Evolutionary conservation across 306 rosid species (phyloP), one percentile per base, ranked within the genome.

Genomic region (Vicia faba): DNA sequence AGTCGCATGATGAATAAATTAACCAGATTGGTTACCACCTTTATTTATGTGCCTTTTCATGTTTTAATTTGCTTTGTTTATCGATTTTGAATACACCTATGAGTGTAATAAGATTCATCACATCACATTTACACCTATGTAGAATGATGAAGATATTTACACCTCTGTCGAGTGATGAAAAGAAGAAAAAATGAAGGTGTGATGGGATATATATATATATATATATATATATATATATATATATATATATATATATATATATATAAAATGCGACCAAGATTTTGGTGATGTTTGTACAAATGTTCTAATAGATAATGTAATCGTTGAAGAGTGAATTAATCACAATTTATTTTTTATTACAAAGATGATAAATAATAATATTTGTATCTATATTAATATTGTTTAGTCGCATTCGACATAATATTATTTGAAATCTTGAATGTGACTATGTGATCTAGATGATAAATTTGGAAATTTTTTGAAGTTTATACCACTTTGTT

Each of bases 11-110:
- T 40, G 8, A 15, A 16, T 54, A 15, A 33, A 8, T 60, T 11
- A 5, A 44, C 18, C 3, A n/a, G 50, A 11, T 48, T 20, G 5
- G 14, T 12, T 57, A 14, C 41, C 43, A 28, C 65, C 61, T 41
- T 53, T 71, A 46, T 73, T 50, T 73, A 60, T 2, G 71, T 28
- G 62, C 59, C 45, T 79, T 59, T 43, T 70, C 33, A 13, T 6
- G 33, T 13, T 63, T 57, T 2, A 46, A 46, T 46, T 46, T 63
- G 29, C 18, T 33, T 69, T 62, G 28, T 29, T 15, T 23, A 14
- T 33, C 19, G 12, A 14, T 1, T 19, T 19, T 35, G 43, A 35
- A 10, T 15, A 60, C 31, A 60, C 4, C 46, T n/a, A 35, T 60
- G 10, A 16, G 9, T 33, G 65, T 33, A 35, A 14, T 33, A 35